A percentile compares a stretch with the other conserved stretches of the same genome.
phyloP scores from a whole-genome alignment of 257 asterid species.

The Nicotiana noctiflora region DNA sequence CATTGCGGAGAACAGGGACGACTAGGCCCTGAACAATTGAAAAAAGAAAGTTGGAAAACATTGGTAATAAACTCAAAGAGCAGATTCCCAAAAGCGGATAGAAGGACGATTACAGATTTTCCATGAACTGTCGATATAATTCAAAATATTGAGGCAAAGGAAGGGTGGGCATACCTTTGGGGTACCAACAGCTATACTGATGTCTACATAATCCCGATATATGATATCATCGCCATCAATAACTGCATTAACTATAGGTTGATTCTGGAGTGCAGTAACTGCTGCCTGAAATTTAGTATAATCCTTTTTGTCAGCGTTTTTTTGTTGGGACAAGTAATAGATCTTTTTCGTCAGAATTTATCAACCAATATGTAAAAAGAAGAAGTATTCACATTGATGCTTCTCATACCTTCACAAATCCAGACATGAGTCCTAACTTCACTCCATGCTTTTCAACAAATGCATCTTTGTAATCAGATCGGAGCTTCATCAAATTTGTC shows the following conservation, averaged over 20 bases:
- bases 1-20: constrained; percentile 90
- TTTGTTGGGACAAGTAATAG: neutral
- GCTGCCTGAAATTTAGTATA: constrained; percentile 66
- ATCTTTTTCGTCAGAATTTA: neutral
- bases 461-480: constrained; percentile 92
- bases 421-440: constrained; percentile 95
- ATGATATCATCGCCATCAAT: constrained; percentile 97
- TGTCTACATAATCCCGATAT: constrained; percentile 84
- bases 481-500: constrained; percentile 98
- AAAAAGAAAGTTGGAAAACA: constrained; percentile 12
- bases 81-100: neutral
- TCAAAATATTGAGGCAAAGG: neutral
- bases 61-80: neutral
- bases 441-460: constrained; percentile 96
- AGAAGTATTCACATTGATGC: neutral
- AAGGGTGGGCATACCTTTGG: constrained; percentile 57
- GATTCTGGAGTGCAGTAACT: constrained; percentile 85
- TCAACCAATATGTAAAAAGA: neutral
- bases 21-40: constrained; percentile 71
- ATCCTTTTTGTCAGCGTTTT: neutral
- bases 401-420: constrained; percentile 74
- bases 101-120: neutral
- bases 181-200: constrained; percentile 99
- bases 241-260: constrained; percentile 92
- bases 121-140: neutral